Evolutionary conservation across 2,329 filamentous ascomycete species (phyloP), one percentile per base, ranked within the genome.

Genomic region (Paramyrothecium sp.): DNA sequence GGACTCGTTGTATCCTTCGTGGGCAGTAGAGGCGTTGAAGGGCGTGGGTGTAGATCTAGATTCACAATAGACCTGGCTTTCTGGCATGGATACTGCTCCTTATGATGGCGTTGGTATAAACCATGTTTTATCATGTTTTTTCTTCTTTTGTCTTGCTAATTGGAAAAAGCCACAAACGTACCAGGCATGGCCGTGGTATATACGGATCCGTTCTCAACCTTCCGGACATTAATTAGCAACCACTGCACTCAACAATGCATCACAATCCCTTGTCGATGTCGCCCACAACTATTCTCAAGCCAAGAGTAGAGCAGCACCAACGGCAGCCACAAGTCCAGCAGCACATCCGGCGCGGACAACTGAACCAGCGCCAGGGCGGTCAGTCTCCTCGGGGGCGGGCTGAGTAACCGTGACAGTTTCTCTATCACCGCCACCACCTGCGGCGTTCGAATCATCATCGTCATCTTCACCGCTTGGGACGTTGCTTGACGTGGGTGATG

Each of bases 21-120:
- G 95, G 95, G 93, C 91, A 2, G 87, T 97, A 3, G 85, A 85
- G 53, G 92, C 95, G 7, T 74, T 99, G 60, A 81, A 76, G 59
- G 83, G 81, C 0, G 94, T 98, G n/a, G 90, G 89, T 1, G 85
- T 99, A 56, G 88, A 96, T 75, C 61, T 76, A 56, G 64, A 55
- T 13, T 54, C 60, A 50, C 61, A 64, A 54, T 65, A 66, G 47
- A 62, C 23, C 26, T 56, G 54, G 60, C 44, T 51, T 58, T 52
- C 55, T 49, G 51, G 12, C 26, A 52, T 38, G 38, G 47, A 17
- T 17, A 17, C 13, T 44, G 38, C 38, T 44, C 5, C 13, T 44
- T 16, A 8, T 16, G 13, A 44, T 7, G 10, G 26, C 5, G 26
- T 30, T 30, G 26, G 26, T 10, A 5, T 30, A 10, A 30, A 30